Evolutionary conservation across 208 protist species (phyloP), one percentile per base, ranked within the genome.

Genomic region (Leishmania major): DNA sequence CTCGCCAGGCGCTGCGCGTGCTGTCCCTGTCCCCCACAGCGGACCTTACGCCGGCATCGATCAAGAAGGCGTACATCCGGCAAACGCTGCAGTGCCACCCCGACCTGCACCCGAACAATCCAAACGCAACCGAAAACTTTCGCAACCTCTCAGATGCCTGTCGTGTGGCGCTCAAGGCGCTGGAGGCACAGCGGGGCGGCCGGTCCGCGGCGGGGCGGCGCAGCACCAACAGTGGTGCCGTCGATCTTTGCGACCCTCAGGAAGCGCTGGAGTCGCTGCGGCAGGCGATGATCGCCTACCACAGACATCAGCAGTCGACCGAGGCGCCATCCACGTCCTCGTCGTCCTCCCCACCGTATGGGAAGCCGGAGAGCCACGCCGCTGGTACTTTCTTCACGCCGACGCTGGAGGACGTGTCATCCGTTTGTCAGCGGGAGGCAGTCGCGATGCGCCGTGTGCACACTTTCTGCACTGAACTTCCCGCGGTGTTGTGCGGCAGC

Each of bases 51-150:
- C 91, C 89, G 11, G 84, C 85, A 0, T 37, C 72, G 49, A 88
- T 96, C 64, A 96, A 97, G 81, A 97, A 96, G 85, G 92, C 92
- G 25, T 97, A 94, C 85, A 89, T 97, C 69, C 62, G 86, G 55
- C 89, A 92, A 62, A 95, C 92, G 22, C 85, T 97, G 66, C 88
- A 80, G 55, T 97, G 94, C 82, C 94, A 97, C 79, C 94, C 94
- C 28, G 94, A 97, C 79, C 84, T 97, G 10, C 81, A 92, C 87
- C 94, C 94, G 0, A 86, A 88, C 59, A 89, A 97, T 70, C 90
- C 94, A 0, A 75, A 92, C 35, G 94, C 92, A 2, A 96, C 83
- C 53, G 92, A 95, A 28, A 92, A 92, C 73, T 97, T 97, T 72
- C 87, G 89, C 69, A 82, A 57, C 57, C 84, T 97, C 43, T 90